A percentile compares a stretch with the other conserved stretches of the same genome.
Evolutionary conservation across 2,329 filamentous ascomycete species (phyloP).

Genomic region (Zymoseptoria ardabiliae): DNA sequence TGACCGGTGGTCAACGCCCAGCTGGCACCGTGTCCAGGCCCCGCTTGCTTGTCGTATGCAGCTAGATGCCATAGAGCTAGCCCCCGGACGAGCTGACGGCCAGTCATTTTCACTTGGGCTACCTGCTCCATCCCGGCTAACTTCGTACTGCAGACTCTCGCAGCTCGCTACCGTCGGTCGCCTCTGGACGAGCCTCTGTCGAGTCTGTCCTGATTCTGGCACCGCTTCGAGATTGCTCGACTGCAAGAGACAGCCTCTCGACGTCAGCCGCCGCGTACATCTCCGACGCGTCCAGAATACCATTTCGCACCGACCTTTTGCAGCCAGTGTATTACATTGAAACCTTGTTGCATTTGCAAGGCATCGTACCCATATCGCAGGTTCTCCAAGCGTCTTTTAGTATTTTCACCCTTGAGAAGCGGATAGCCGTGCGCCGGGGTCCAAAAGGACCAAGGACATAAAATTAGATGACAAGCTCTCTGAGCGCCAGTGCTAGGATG

Average conservation of each 20-base stretch:
- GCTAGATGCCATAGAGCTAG: slow-evolving; percentile 15
- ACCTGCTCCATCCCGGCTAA: slow-evolving; percentile 7
- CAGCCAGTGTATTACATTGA: slow-evolving; percentile 3
- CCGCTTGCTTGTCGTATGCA: slow-evolving; percentile 6
- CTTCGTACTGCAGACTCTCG: slow-evolving; percentile 5
- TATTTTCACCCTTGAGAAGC: not conserved
- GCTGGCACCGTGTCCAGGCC: slow-evolving; percentile 8
- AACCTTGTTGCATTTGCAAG: not conserved
- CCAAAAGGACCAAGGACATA: not conserved
- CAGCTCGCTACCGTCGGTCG: not conserved
- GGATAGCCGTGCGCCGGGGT: not conserved
- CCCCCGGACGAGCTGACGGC: slow-evolving; percentile 9
- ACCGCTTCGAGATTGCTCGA: not conserved
- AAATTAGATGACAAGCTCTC: not conserved
- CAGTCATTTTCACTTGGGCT: slow-evolving; percentile 11
- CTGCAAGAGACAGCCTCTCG: not conserved
- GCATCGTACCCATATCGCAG: slow-evolving; percentile 9
- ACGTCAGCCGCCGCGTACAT: slow-evolving; percentile 5
- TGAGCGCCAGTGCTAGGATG: not conserved
- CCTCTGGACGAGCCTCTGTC: not conserved
- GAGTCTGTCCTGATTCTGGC: not conserved
- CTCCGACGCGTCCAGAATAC: slow-evolving; percentile 10
- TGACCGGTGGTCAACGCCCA: slow-evolving; percentile 4
- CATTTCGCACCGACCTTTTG: not conserved
- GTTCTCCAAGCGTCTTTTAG: slow-evolving; percentile 7